Percentiles rank a stretch among this genome's conserved stretches.
Conservation (phyloP, 1,284 basidiomycete species). For the Pyrrhoderma noxium region DNA sequence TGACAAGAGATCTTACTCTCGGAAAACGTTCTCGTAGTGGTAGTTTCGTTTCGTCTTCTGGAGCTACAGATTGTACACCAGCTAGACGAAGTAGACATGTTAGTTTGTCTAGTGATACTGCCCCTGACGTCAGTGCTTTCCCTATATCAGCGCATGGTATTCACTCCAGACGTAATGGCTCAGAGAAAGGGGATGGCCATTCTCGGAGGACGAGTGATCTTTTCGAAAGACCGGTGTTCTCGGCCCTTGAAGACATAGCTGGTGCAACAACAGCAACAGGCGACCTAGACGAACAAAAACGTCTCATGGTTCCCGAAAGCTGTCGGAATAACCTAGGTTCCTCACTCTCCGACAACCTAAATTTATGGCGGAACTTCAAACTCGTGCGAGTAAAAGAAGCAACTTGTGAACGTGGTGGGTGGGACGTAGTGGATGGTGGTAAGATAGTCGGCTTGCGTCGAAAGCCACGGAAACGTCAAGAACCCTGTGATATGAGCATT, state of each 20-base stretch:
- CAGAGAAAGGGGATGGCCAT: conserved; percentile 37
- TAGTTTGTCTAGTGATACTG: conserved; percentile 31
- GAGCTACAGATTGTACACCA: conserved; percentile 35
- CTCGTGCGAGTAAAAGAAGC: conserved; percentile 49
- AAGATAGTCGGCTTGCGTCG: conserved; percentile 60
- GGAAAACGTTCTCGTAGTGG: conserved; percentile 53
- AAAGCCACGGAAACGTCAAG: conserved; percentile 40
- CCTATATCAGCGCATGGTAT: conserved; percentile 74
- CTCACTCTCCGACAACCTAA: conserved; percentile 2
- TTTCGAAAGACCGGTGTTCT: conserved; percentile 25
- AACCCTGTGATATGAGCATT: conserved; percentile 22
- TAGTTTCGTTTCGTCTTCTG: conserved; percentile 43
- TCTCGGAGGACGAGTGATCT: conserved; percentile 42
- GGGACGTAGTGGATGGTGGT: conserved; percentile 48
- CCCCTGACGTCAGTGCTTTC: conserved; percentile 48
- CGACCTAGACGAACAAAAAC: background rate
- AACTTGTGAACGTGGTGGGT: conserved; percentile 63
- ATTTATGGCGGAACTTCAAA: conserved; percentile 46
- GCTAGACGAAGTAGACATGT: conserved; percentile 34
- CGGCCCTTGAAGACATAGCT: conserved; percentile 36
- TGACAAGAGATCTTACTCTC: conserved; percentile 33
- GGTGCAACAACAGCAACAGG: conserved; percentile 24
- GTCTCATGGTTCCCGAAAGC: conserved; percentile 2
- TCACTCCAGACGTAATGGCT: conserved; percentile 63
- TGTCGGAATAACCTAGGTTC: background rate